Evolutionary conservation across 345 rosid species (phyloP), one percentile per base, ranked within the genome.

Genomic region (Fremontodendron californicum): DNA sequence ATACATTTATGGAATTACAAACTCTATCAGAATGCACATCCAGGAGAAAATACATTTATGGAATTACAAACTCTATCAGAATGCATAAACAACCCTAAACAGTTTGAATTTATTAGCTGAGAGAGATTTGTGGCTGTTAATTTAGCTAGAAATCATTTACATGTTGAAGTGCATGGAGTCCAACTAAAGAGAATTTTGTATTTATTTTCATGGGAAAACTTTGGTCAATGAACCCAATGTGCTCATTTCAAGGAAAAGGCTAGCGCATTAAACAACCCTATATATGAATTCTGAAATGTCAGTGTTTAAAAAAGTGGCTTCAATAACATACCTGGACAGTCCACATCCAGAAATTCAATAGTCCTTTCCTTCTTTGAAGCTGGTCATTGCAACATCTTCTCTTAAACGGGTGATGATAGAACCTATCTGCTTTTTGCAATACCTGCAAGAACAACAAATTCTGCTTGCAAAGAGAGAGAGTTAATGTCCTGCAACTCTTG

Each of bases 241-340:
- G 43, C 42, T 33, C 21, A 33, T 31, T 33, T 62, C 10, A 29
- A 62, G 21, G 40, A 16, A 31, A 31, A 62, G 21, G 3, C n/a
- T 49, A 5, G 54, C 6, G 54, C n/a, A 49, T 31, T 51, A 2
- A 39, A 9, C 65, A 73, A 49, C 45, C 13, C 33, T 6, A 21
- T 35, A n/a, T 13, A 73, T 11, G 21, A 9, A 19, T 33, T 37
- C 46, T 40, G 52, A 42, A n/a, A 58, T 58, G 54, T 27, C 11
- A 15, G 46, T 21, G 39, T 45, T 60, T 33, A 45, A 60, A 16
- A 39, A 37, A 23, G n/a, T n/a, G 27, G 39, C 40, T 61, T 75
- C 57, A 62, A 27, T 19, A 21, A 75, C 27, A 45, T 40, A 43
- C 69, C 68, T 75, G 29, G 25, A 75, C 40, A 60, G 54, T 61